Conservation (phyloP, 371 early-diverging fungal genomes). For the Choanephora cucurbitarum region DNA sequence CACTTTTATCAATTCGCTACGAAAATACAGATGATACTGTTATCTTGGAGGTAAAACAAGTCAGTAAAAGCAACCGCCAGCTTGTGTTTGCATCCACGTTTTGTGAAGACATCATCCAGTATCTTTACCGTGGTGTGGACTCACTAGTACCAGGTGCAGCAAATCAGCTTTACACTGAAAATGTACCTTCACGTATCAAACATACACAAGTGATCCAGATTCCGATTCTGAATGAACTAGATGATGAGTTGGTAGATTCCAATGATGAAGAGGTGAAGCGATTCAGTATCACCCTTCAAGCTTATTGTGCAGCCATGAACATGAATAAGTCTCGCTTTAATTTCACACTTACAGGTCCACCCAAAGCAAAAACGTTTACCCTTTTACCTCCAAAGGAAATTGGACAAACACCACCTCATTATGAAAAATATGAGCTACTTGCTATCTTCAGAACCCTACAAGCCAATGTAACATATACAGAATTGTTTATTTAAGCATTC, state of each 20-base stretch:
- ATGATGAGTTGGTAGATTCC: constrained; percentile 18
- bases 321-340: constrained; percentile 39
- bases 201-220: constrained; percentile 10
- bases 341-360: constrained; percentile 16
- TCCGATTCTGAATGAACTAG: constrained; percentile 9
- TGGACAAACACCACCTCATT: constrained; percentile 18
- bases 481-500: neutral
- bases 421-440: constrained; percentile 39
- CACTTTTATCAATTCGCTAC: constrained; percentile 31
- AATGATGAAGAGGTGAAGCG: constrained; percentile 13
- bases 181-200: constrained; percentile 22
- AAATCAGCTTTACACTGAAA: constrained; percentile 11
- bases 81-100: constrained; percentile 35
- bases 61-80: constrained; percentile 21
- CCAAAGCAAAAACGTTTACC: constrained; percentile 19
- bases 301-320: constrained; percentile 45
- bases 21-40: constrained; percentile 39
- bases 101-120: constrained; percentile 35
- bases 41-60: constrained; percentile 31
- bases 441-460: constrained; percentile 35
- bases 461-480: constrained; percentile 30
- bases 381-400: constrained; percentile 36
- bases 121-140: constrained; percentile 34
- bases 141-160: constrained; percentile 21
- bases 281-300: constrained; percentile 29